phyloP scores from a whole-genome alignment of 306 rosid species.

The Senna tora region DNA sequence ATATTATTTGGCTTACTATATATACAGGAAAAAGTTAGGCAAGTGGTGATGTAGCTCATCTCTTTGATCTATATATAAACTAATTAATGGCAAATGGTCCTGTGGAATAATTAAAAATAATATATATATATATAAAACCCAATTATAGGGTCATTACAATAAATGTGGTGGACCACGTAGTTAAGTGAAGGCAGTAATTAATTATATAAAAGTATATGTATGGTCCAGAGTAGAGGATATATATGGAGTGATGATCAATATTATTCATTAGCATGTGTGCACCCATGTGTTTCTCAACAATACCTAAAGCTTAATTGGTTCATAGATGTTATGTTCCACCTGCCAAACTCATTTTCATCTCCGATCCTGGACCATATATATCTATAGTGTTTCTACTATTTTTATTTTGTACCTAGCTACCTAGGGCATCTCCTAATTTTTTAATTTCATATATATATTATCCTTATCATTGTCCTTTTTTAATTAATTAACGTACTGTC shows the following conservation, averaged over 20 bases:
- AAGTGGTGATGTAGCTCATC: slow-evolving; percentile 40
- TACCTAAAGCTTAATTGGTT: slow-evolving; percentile 38
- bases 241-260: slow-evolving; percentile 27
- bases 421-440: slow-evolving; percentile 4
- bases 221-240: slow-evolving; percentile 55
- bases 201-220: slow-evolving; percentile 34
- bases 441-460: too few relatives aligned
- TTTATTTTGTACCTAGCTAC: slow-evolving; percentile 24
- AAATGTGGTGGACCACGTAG: slow-evolving; percentile 58
- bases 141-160: slow-evolving; percentile 54
- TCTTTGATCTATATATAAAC: slow-evolving; percentile 41
- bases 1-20: background rate
- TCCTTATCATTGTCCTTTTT: too few relatives aligned
- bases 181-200: slow-evolving; percentile 40
- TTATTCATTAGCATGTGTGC: slow-evolving; percentile 42
- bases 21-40: slow-evolving; percentile 9
- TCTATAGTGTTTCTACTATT: background rate
- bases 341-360: slow-evolving; percentile 50
- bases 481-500: too few relatives aligned
- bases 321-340: slow-evolving; percentile 43
- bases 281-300: slow-evolving; percentile 41
- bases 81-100: slow-evolving; percentile 79
- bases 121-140: slow-evolving; percentile 52
- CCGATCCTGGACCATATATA: slow-evolving; percentile 68
- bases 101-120: slow-evolving; percentile 25